Evolutionary conservation across 1,139 yeast genomes (phyloP), one percentile per base, ranked within the genome.

Genomic region (Pichia sp.): DNA sequence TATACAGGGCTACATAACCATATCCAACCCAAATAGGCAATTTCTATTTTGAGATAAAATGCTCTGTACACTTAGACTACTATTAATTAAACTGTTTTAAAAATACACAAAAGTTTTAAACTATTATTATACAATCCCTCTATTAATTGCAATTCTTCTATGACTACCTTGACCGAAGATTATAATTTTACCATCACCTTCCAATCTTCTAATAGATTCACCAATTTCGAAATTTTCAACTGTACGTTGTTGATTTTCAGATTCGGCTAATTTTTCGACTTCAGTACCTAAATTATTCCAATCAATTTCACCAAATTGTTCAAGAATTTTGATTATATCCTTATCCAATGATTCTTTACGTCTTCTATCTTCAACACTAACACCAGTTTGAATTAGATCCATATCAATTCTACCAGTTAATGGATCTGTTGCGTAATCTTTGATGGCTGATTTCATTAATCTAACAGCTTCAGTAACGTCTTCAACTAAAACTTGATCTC

Each of bases 361-460:
- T 59, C 83, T 79, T 64, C 97, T 76, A 66, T 90, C 96, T 5
- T 94, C 87, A 2, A 87, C 77, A 0, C 97, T 87, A 36, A 94
- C 89, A 50, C 98, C 98, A 0, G 97, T 92, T 68, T 90, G 97
- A 32, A 92, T 89, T 67, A 94, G 74, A 65, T 89, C 97, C 97
- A 92, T 89, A 64, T 94, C 98, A 57, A 92, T 92, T 61, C 92
- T 79, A 39, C 99, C 99, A 0, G 98, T 90, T 39, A 85, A 74
- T 30, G 97, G 98, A 68, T 92, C 99, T 9, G 97, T 92, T 16
- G 99, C 99, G 65, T 92, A 94, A 57, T 92, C 97, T 67, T 92
- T 92, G 56, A 92, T 87, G 23, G 99, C 99, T 12, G 95, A 77
- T 59, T 86, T 83, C 63, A 90, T 92, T 56, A 92, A 73, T 56